Base-by-base conservation (phyloP, 768 basidiomycete genomes). In the Hygrophorus pudorinus region DNA sequence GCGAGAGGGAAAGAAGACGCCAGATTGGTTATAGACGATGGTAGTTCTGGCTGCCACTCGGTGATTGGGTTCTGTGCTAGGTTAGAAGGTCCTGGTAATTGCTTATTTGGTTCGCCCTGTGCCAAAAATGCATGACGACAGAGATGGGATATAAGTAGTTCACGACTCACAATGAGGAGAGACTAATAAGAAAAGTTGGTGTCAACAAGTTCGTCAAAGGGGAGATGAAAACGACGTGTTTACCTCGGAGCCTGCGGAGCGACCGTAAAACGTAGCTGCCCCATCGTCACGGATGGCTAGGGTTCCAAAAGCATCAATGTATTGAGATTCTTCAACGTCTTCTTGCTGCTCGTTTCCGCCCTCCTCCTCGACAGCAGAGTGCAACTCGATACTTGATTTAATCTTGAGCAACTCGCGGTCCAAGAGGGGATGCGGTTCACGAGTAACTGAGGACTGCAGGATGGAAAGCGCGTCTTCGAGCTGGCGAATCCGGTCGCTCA, bases 181-280 rank as follows among this genome's bases (percentile, higher is more conserved):
- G 75, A 77, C 76, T 78, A 48, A 28, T n/a, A 33, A 21, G 34
- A 5, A 24, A 18, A 20, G 29, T 4, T 29, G 18, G 32, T 11
- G 21, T 12, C 3, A 37, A 34, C 7, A 34, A 12, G 9, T 31
- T 39, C 33, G 13, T 17, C 17, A 35, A 44, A 29, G 7, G 17
- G 5, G 7, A 32, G 20, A 11, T 9, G 3, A 27, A 18, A 29
- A 30, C 16, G 29, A 14, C 8, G 24, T 12, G 63, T 78, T 38
- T 46, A 82, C 82, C 68, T 86, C 84, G 40, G 75, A 73, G 6
- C 81, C 81, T 24, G 80, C 81, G 38, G 79, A 79, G n/a, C 77
- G 68, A 14, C 81, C 81, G 53, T 79, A 83, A 50, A 84, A 84
- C 2, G 79, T 82, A 2, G 78, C 71, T 3, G 75, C 79, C 14